Evolutionary conservation across 2,329 filamentous ascomycete genomes (phyloP).

Genomic region (Fusarium equiseti): DNA sequence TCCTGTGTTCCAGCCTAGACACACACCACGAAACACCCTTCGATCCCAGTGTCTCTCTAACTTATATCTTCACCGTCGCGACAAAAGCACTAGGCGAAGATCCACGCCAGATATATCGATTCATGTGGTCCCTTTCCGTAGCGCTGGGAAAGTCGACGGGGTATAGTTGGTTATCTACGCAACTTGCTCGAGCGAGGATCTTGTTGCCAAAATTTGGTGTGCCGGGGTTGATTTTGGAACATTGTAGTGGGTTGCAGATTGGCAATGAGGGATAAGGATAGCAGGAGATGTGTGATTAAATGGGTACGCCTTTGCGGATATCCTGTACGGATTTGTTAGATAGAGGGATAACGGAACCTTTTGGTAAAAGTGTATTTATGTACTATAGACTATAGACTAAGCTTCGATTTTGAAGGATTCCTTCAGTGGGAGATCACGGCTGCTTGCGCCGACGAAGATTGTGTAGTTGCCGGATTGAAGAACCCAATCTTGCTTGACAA

Average conservation of each 20-base stretch:
- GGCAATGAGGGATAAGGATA: neutral
- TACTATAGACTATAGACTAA: neutral
- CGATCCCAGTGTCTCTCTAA: neutral
- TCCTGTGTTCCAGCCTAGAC: conserved; percentile 21
- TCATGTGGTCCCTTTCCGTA: conserved; percentile 43
- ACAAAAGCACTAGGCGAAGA: conserved; percentile 36
- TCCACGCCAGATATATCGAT: conserved; percentile 35
- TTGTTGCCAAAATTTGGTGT: conserved; percentile 36
- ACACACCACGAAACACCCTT: neutral
- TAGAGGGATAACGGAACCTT: neutral
- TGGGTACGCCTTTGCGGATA: too few species aligned
- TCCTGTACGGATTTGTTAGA: neutral
- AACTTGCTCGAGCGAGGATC: conserved; percentile 26
- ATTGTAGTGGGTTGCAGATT: neutral
- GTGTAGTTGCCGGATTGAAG: conserved; percentile 59
- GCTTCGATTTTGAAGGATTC: conserved; percentile 8
- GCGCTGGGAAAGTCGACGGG: conserved; percentile 23
- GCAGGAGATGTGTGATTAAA: too few species aligned
- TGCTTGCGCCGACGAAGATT: conserved; percentile 61
- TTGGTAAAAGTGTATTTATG: neutral
- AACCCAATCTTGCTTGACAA: conserved; percentile 68
- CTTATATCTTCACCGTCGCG: conserved; percentile 31
- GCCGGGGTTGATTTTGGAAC: conserved; percentile 26
- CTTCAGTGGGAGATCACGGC: conserved; percentile 51
- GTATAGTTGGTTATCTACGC: conserved; percentile 26